phyloP scores from a whole-genome alignment of 352 stramenopile genomes.

The Pythium aquatile region DNA sequence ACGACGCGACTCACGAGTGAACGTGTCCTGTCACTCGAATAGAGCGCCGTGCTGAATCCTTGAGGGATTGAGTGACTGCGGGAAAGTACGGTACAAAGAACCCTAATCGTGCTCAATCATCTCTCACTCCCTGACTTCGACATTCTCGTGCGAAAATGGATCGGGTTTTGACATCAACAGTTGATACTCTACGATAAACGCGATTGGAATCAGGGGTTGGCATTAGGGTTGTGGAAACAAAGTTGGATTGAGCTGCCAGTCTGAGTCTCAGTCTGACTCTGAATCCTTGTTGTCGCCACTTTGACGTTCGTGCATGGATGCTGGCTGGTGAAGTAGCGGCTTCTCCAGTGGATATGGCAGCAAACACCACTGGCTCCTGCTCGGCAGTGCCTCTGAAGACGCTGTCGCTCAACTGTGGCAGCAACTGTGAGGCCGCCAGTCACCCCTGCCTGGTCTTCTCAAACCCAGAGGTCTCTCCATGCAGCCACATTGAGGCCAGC shows the following conservation, averaged over 20 bases:
- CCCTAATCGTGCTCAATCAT: not conserved
- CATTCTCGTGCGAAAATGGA: no score
- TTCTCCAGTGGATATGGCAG: not conserved
- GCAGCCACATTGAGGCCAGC: not conserved
- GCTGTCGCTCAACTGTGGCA: conserved; percentile 13
- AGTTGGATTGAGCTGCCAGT: not conserved
- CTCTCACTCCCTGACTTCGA: no score
- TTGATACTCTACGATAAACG: no score
- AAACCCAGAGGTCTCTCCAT: not conserved
- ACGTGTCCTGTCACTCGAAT: not conserved
- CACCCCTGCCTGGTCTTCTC: conserved; percentile 10
- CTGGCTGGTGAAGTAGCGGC: not conserved
- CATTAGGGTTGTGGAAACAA: no score
- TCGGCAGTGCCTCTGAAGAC: conserved; percentile 2
- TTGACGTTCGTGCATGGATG: not conserved
- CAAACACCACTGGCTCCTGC: not conserved
- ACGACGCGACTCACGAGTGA: not conserved
- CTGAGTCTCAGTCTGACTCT: conserved; percentile 3
- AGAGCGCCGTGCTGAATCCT: not conserved
- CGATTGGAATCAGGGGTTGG: no score
- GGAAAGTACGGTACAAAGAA: not conserved
- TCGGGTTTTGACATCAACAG: no score
- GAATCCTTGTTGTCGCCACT: not conserved
- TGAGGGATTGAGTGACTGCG: not conserved
- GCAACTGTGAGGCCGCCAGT: conserved; percentile 1